Evolutionary conservation across 768 basidiomycete species (phyloP).

Genomic region (Lactarius evosmus): DNA sequence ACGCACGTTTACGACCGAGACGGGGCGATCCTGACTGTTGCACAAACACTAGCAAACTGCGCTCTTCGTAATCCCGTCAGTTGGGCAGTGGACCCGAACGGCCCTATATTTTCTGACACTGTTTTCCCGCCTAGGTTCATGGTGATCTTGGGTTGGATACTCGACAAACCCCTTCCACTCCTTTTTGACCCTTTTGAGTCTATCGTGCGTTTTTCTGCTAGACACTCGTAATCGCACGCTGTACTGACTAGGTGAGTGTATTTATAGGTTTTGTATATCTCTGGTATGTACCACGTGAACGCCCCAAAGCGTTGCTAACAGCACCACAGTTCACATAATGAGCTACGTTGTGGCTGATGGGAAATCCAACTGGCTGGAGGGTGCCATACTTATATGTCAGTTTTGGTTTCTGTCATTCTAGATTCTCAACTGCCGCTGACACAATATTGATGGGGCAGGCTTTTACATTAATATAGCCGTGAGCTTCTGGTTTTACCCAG

Average conservation of each 20-base stretch:
- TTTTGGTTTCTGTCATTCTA: neutral
- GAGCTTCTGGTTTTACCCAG: constrained; percentile 53
- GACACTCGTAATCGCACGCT: neutral
- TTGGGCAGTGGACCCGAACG: constrained; percentile 14
- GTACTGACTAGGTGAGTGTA: neutral
- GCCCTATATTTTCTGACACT: neutral
- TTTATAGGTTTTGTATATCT: constrained; percentile 41
- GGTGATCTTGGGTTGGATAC: constrained; percentile 75
- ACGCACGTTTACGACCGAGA: neutral
- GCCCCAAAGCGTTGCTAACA: neutral
- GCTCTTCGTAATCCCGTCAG: constrained; percentile 62
- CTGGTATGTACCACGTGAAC: constrained; percentile 36
- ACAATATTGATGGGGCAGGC: constrained; percentile 32
- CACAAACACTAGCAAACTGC: constrained; percentile 57
- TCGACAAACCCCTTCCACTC: constrained; percentile 74
- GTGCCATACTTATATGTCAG: constrained; percentile 69
- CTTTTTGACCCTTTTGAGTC: constrained; percentile 89
- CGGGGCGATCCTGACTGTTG: constrained; percentile 2
- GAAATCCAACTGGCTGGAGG: constrained; percentile 92
- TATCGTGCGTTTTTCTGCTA: constrained; percentile 34
- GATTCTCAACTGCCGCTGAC: constrained; percentile 6
- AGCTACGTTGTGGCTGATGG: constrained; percentile 85
- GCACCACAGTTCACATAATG: constrained; percentile 50
- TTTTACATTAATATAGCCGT: constrained; percentile 57
- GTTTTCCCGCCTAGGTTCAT: constrained; percentile 50